Conservation (phyloP, 106 monocot genomes). For the Phalaenopsis equestris region DNA sequence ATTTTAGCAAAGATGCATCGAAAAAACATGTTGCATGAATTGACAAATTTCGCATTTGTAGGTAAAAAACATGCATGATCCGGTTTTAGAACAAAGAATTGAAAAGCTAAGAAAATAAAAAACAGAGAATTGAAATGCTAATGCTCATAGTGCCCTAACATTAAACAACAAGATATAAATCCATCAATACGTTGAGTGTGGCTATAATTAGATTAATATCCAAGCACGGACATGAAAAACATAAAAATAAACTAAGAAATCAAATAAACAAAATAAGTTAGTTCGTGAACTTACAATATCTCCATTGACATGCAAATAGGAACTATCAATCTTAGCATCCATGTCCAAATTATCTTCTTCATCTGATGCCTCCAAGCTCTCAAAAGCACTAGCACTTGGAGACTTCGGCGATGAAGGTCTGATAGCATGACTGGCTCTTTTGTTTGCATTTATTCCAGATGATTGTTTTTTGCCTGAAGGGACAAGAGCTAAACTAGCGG, state of each 20-base stretch:
- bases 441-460: constrained; percentile 32
- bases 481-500: constrained; percentile 2
- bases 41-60: not conserved
- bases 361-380: constrained; percentile 75
- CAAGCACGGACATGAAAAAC: not conserved
- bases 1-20: not conserved
- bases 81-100: not conserved
- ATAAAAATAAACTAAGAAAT: not conserved
- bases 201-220: not conserved
- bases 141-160: not conserved
- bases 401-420: constrained; percentile 76
- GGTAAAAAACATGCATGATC: not conserved
- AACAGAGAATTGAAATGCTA: not conserved
- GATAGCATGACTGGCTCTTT: constrained; percentile 39
- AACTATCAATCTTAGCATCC: constrained; percentile 45
- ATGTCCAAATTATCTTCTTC: constrained; percentile 44
- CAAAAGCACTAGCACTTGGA: constrained; percentile 73
- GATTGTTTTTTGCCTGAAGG: constrained; percentile 53
- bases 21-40: not conserved
- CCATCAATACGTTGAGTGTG: not conserved
- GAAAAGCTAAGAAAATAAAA: not conserved
- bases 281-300: constrained; percentile 49
- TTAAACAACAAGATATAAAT: not conserved
- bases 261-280: not conserved
- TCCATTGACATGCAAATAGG: constrained; percentile 49